These are phyloP conservation scores for Candida nemodendra DNA, from an alignment of 805 yeast species.

Conservation along the genomic window DNA sequence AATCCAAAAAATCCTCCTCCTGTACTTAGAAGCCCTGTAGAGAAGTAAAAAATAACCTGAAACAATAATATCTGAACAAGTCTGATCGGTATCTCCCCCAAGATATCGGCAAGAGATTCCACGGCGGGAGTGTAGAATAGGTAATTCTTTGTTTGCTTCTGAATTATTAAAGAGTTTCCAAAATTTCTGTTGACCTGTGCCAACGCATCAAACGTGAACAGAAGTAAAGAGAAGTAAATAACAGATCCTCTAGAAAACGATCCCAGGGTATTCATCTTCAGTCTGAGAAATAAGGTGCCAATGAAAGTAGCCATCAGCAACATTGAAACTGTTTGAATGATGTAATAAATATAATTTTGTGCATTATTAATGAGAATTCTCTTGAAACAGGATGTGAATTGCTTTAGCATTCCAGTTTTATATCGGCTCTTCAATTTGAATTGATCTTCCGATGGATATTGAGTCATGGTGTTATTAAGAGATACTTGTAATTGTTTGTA, in stretches of 20 bases:
- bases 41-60: slow-evolving; percentile 52
- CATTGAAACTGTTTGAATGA: no score
- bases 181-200: slow-evolving; percentile 47
- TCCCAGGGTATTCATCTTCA: slow-evolving; percentile 49
- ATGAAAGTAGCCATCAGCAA: no score
- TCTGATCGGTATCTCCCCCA: slow-evolving; percentile 66
- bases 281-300: slow-evolving; percentile 56
- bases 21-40: slow-evolving; percentile 44
- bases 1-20: slow-evolving; percentile 57
- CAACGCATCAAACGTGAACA: slow-evolving; percentile 47
- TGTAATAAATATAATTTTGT: no score
- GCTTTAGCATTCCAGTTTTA: no score
- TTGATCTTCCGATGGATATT: no score
- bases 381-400: no score
- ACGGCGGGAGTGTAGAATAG: slow-evolving; percentile 73
- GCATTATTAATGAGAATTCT: no score
- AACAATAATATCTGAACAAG: slow-evolving; percentile 43
- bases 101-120: slow-evolving; percentile 61
- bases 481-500: no score
- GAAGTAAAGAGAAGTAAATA: slow-evolving; percentile 57
- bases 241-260: slow-evolving; percentile 67
- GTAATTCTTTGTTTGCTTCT: slow-evolving; percentile 63
- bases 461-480: no score
- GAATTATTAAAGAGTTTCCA: slow-evolving; percentile 56
- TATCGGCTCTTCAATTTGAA: no score